phyloP scores from a whole-genome alignment of 129 eudicot species.

The Deinandra increscens region DNA sequence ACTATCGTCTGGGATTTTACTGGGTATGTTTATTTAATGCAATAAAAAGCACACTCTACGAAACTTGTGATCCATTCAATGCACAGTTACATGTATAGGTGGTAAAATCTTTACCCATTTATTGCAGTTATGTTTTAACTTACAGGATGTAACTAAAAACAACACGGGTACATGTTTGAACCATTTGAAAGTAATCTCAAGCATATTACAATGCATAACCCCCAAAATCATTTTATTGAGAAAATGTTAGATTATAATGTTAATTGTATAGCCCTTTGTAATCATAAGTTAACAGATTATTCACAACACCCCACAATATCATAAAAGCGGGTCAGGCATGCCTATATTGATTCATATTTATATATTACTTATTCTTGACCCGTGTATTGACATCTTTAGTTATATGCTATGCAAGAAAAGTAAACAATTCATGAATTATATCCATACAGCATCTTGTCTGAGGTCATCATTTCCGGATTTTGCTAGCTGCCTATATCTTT shows the following conservation, averaged over 20 bases:
- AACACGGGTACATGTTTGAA: neutral
- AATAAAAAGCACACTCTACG: neutral
- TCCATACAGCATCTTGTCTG: constrained; percentile 97
- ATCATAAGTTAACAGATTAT: neutral
- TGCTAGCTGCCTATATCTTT: constrained; percentile 85
- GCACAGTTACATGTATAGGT: neutral
- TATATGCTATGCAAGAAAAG: constrained; percentile 8
- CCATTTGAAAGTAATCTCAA: neutral
- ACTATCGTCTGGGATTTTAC: no score
- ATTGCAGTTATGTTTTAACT: constrained; percentile 1
- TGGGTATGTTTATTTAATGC: neutral
- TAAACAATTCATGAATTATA: neutral
- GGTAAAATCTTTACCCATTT: neutral
- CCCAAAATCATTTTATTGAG: neutral
- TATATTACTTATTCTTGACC: neutral
- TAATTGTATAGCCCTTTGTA: neutral
- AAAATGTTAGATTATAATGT: neutral
- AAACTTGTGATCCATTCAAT: neutral
- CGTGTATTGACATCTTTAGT: neutral
- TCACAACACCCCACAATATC: neutral
- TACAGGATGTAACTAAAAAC: neutral
- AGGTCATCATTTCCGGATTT: constrained; percentile 99
- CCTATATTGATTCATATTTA: neutral
- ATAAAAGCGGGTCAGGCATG: neutral
- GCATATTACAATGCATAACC: neutral